Percentiles rank a stretch among this genome's conserved stretches.
Conservation (phyloP, 129 eudicot species). For the Cynara cardunculus region DNA sequence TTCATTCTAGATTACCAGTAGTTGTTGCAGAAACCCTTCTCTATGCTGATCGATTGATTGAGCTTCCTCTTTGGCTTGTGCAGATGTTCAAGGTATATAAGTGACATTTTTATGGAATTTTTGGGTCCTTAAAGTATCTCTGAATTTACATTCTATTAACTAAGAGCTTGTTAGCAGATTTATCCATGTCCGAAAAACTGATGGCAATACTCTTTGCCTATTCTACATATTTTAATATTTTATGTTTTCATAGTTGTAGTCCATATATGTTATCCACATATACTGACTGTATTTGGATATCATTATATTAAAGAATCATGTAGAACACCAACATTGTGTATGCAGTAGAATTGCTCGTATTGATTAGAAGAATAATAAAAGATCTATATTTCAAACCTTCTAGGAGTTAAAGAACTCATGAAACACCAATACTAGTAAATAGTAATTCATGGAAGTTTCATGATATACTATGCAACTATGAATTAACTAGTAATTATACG, state of each 20-base stretch:
- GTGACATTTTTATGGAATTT: neutral
- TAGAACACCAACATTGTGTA: no score
- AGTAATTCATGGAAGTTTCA: neutral
- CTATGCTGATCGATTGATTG: constrained; percentile 72
- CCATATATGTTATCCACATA: no score
- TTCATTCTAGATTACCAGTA: constrained; percentile 85
- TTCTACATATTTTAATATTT: neutral
- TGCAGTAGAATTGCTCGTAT: neutral
- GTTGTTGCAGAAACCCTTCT: constrained; percentile 92
- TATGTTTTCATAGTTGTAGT: no score
- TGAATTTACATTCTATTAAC: neutral
- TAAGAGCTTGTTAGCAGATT: no score
- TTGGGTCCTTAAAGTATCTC: neutral
- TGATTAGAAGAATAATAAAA: neutral
- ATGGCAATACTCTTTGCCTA: neutral
- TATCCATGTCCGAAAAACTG: no score
- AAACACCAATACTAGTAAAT: neutral
- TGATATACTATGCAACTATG: neutral
- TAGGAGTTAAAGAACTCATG: neutral
- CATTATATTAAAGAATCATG: no score
- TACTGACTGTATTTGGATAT: no score
- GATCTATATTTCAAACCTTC: no score
- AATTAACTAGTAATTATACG: neutral
- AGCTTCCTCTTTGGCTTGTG: constrained; percentile 96
- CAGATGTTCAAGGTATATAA: constrained; percentile 76